Conservation (phyloP, 1,139 yeast genomes). For the Maudiozyma humilis region DNA sequence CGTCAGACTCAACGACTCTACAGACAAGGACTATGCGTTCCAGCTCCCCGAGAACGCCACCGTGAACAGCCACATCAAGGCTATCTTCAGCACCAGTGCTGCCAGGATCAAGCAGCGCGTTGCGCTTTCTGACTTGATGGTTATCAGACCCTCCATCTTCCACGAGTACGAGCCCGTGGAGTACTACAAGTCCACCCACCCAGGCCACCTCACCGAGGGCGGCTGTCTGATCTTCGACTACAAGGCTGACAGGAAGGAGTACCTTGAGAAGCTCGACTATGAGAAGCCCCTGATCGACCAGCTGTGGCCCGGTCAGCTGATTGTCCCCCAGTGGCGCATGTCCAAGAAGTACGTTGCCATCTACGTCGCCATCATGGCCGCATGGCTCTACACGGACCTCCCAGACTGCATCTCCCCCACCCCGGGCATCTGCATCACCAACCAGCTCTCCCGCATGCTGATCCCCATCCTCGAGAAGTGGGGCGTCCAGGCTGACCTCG, state of each 20-base stretch:
- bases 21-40: constrained; percentile 85
- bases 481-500: constrained; percentile 35
- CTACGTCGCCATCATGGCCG: constrained; percentile 38
- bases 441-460: constrained; percentile 41
- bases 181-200: constrained; percentile 60
- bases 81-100: constrained; percentile 44
- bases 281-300: constrained; percentile 47
- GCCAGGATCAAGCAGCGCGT: constrained; percentile 6
- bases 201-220: constrained; percentile 78
- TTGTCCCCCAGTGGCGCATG: constrained; percentile 71
- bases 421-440: constrained; percentile 82
- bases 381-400: constrained; percentile 87
- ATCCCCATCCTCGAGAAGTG: constrained; percentile 28
- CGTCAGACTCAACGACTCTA: constrained; percentile 75
- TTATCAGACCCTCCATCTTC: constrained; percentile 73
- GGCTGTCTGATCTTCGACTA: constrained; percentile 69
- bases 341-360: constrained; percentile 43
- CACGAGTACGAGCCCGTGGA: constrained; percentile 57
- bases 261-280: constrained; percentile 39
- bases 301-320: constrained; percentile 84
- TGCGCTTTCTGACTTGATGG: constrained; percentile 43
- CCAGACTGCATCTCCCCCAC: constrained; percentile 87
- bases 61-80: constrained; percentile 46
- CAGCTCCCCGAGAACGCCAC: constrained; percentile 51
- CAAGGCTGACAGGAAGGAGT: constrained; percentile 43